These are phyloP conservation scores for Phytophthora citrophthora DNA, from an alignment of 352 stramenopile genomes.

Conservation along the genomic window DNA sequence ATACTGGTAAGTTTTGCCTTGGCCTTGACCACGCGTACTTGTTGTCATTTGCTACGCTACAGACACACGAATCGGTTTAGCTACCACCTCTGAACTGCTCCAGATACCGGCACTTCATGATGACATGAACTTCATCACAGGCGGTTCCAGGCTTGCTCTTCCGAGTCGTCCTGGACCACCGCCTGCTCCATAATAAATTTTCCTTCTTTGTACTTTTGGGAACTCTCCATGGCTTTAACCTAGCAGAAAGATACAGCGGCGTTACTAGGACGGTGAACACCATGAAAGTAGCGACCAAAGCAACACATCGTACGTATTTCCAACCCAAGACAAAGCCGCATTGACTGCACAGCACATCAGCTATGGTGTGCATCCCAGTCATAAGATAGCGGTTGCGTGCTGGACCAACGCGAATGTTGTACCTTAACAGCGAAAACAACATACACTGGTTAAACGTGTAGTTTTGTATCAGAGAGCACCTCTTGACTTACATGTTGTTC, in stretches of 20 bases:
- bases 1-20: slow-evolving; percentile 39
- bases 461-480: neutral
- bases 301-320: slow-evolving; percentile 73
- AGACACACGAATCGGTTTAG: slow-evolving; percentile 11
- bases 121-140: slow-evolving; percentile 6
- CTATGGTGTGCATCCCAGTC: slow-evolving; percentile 84
- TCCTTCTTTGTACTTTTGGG: slow-evolving; percentile 89
- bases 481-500: slow-evolving; percentile 71
- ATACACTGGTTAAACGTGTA: slow-evolving; percentile 4
- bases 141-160: slow-evolving; percentile 57
- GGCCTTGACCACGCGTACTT: slow-evolving; percentile 1
- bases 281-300: neutral
- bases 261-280: neutral
- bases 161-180: slow-evolving; percentile 70
- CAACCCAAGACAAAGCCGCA: slow-evolving; percentile 75
- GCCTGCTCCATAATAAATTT: slow-evolving; percentile 86
- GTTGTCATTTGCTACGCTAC: slow-evolving; percentile 21
- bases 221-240: slow-evolving; percentile 81
- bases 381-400: slow-evolving; percentile 77
- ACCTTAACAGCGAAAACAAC: slow-evolving; percentile 42
- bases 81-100: neutral
- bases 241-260: slow-evolving; percentile 19
- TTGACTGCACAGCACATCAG: slow-evolving; percentile 65
- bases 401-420: slow-evolving; percentile 66
- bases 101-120: too few species aligned